Conservation (phyloP, 164 flowering plant species). For the Dillenia suffruticosa region DNA sequence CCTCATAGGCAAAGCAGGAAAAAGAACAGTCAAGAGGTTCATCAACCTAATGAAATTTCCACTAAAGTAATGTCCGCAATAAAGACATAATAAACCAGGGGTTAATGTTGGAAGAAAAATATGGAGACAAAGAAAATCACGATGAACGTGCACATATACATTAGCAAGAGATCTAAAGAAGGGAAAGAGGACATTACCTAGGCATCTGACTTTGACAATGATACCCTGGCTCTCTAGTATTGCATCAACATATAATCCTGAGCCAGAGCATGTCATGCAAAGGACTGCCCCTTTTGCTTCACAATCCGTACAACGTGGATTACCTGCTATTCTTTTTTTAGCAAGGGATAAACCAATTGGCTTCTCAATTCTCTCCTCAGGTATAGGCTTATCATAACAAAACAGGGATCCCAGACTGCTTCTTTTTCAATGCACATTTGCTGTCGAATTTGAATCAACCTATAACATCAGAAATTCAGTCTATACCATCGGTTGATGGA, state of each 20-base stretch:
- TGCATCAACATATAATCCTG: slow-evolving; percentile 90
- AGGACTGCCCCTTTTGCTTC: slow-evolving; percentile 81
- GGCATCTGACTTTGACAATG: slow-evolving; percentile 91
- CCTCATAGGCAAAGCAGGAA: neutral
- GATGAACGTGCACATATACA: too few relatives aligned
- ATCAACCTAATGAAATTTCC: too few relatives aligned
- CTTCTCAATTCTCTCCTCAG: slow-evolving; percentile 91
- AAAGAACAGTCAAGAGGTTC: neutral
- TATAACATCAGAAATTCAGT: slow-evolving; percentile 14
- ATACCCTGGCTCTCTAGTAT: slow-evolving; percentile 97
- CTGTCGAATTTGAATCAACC: slow-evolving; percentile 29
- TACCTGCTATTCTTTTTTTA: slow-evolving; percentile 63
- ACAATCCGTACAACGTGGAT: slow-evolving; percentile 59
- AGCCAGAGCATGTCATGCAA: slow-evolving; percentile 82
- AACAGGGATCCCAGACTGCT: slow-evolving; percentile 71
- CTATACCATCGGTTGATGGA: too few relatives aligned
- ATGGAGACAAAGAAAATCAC: too few relatives aligned
- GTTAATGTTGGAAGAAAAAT: too few relatives aligned
- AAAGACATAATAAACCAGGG: too few relatives aligned
- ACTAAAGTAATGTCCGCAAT: too few relatives aligned
- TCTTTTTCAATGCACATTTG: slow-evolving; percentile 39
- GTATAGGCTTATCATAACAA: slow-evolving; percentile 79
- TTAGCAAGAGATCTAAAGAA: neutral
- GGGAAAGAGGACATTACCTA: slow-evolving; percentile 46
- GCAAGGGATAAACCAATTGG: slow-evolving; percentile 70